Conservation (phyloP, 139 green algal genomes). For the Chlorella vulgaris region DNA sequence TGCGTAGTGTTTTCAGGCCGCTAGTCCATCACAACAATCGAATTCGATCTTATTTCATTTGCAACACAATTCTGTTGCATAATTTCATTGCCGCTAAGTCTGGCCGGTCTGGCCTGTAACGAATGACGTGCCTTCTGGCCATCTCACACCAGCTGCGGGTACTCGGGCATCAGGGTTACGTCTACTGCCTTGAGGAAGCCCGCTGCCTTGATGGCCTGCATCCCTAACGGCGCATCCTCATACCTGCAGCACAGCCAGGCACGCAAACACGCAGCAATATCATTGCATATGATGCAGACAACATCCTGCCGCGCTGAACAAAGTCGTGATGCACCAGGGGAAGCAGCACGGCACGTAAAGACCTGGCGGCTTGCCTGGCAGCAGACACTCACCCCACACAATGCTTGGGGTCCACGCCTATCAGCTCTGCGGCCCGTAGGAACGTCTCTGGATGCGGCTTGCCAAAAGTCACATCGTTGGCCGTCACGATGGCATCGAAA, state of each 20-base stretch:
- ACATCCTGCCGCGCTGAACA: too few species aligned
- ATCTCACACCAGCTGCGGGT: too few species aligned
- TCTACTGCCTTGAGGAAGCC: constrained; percentile 46
- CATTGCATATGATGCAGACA: not conserved
- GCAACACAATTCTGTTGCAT: too few species aligned
- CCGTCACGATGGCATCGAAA: constrained; percentile 42
- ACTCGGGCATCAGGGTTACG: constrained; percentile 42
- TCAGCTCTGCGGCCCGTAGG: constrained; percentile 45
- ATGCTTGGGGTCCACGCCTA: constrained; percentile 46
- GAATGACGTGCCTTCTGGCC: too few species aligned
- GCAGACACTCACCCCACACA: constrained; percentile 17
- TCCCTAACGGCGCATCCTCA: constrained; percentile 48
- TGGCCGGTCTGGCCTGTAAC: too few species aligned
- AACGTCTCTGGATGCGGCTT: constrained; percentile 57
- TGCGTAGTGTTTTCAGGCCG: not conserved
- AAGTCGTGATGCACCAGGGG: too few species aligned
- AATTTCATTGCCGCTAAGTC: too few species aligned
- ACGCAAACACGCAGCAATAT: not conserved
- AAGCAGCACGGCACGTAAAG: not conserved
- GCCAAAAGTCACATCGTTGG: constrained; percentile 50
- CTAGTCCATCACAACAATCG: not conserved
- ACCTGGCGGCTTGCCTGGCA: not conserved
- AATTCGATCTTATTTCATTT: too few species aligned
- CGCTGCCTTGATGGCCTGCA: constrained; percentile 40
- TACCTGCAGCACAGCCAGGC: constrained; percentile 29